Evolutionary conservation across 2,329 filamentous ascomycete genomes (phyloP), one percentile per base, ranked within the genome.

Genomic region (Sarocladium brachiariae): DNA sequence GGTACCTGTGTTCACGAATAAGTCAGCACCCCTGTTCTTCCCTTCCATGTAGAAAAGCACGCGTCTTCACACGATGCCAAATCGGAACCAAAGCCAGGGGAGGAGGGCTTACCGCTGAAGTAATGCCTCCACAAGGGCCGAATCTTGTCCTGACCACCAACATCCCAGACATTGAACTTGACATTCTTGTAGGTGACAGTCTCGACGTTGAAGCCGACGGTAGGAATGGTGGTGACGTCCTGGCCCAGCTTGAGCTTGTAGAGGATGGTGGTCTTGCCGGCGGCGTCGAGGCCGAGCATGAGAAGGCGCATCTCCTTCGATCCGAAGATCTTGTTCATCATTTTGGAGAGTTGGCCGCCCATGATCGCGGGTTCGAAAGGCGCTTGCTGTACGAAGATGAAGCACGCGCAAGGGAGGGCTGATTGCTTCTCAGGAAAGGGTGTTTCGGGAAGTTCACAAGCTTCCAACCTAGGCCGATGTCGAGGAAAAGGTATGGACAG

Each of bases 161-260:
- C 92, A 76, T 97, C 92, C 92, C 92, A 97, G 56, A 97, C 92
- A 64, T 95, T 97, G 78, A 97, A 97, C 73, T 96, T 95, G 72
- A 96, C 91, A 70, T 97, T 97, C 81, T 96, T 96, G 78, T 96
- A 96, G 59, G 91, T 95, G 63, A 97, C 91, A 4, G 90, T 95
- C 78, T 97, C 92, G 70, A 97, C 93, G 80, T 97, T 97, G 81
- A 97, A 97, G 61, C 92, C 93, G 62, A 99, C 93, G 30, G 93
- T 99, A 43, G 93, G 93, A 66, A 97, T 97, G 49, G 93, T 97
- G 55, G 93, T 97, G 63, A 97, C 91, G 67, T 95, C 91, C 77
- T 97, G 90, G 71, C 92, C 91, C 54, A 97, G 84, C 81, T 97
- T 97, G 66, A 99, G 81, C 79, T 96, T 97, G 81, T 97, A 99